These are phyloP conservation scores for Suillus paluster DNA, from an alignment of 768 basidiomycete genomes.

Conservation along the genomic window DNA sequence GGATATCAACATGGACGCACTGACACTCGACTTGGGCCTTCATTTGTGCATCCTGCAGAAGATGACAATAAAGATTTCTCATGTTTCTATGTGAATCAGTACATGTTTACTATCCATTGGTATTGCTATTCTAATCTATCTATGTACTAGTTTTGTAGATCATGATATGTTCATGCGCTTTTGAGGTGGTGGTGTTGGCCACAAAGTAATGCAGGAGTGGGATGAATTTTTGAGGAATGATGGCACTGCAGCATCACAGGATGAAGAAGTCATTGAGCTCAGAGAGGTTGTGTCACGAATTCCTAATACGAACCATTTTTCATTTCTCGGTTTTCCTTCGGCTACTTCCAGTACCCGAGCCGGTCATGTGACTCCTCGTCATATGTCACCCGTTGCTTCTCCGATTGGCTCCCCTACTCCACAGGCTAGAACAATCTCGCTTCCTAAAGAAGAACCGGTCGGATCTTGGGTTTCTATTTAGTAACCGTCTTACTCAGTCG, in stretches of 20 bases:
- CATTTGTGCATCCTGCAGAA: constrained; percentile 2
- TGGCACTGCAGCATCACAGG: constrained; percentile 22
- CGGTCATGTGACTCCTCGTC: too few relatives aligned
- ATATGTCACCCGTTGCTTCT: too few relatives aligned
- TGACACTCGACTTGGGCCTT: constrained; percentile 10
- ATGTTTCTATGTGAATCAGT: constrained; percentile 40
- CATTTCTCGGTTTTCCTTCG: too few relatives aligned
- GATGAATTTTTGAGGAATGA: constrained; percentile 12
- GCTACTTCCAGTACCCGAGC: too few relatives aligned
- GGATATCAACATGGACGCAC: constrained; percentile 35
- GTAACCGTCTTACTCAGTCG: too few relatives aligned
- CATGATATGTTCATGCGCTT: constrained; percentile 36
- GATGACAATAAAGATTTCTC: constrained; percentile 34
- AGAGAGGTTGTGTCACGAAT: too few relatives aligned
- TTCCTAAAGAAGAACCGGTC: too few relatives aligned
- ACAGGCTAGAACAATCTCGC: too few relatives aligned
- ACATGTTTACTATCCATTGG: constrained; percentile 9
- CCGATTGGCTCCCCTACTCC: too few relatives aligned
- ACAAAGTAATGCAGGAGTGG: constrained; percentile 18
- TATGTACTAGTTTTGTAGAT: constrained; percentile 42
- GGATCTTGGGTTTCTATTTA: too few relatives aligned
- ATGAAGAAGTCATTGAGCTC: constrained; percentile 2
- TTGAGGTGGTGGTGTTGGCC: constrained; percentile 36
- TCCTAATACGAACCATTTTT: too few relatives aligned
- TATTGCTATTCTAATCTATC: neutral